Base-by-base conservation (phyloP, 352 stramenopile genomes). In the Phytophthora tentaculata region DNA sequence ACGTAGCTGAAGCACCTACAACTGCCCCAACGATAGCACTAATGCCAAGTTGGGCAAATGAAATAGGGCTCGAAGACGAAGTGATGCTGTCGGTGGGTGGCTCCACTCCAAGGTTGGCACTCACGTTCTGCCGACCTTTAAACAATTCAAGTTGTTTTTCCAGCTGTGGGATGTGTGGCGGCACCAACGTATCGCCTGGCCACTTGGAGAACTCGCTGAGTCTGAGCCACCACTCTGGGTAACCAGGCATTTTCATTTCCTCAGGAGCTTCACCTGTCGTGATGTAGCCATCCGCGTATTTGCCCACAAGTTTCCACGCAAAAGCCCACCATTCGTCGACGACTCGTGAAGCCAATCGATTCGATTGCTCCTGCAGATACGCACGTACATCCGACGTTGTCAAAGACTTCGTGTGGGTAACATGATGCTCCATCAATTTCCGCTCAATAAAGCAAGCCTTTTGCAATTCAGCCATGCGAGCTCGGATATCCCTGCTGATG, bases 281-380 rank as follows among this genome's bases (percentile, higher is more conserved):
- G 44, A 94, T 74, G 64, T 90, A 92, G 20, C 86, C 86, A 52
- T 91, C 77, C 32, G 80, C 81, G 58, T 85, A 94, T 72, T 94
- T 94, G 24, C 82, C 81, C 10, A 94, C 80, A 41, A 94, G 69
- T 16, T 64, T 75, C 86, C 86, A 94, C 16, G 84, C 86, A 26
- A 92, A 80, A 1, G 56, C 10, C 86, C 86, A 94, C 86, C 86
- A 94, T 26, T 76, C 61, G 14, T 79, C 67, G n/a, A 94, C 80
- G 14, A 94, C 77, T 44, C 61, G 45, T 9, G 67, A 73, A 22
- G 82, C 86, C 61, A 92, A 80, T 45, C 49, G 69, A 56, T 92
- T 93, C 12, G 68, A 80, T 41, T 79, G 61, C 16, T 72, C 61
- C 44, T 91, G 62, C 19, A 88, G 41, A 59, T 80, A 84, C 5